Evolutionary conservation across 768 basidiomycete species (phyloP).

Genomic region (Exidia glandulosa): DNA sequence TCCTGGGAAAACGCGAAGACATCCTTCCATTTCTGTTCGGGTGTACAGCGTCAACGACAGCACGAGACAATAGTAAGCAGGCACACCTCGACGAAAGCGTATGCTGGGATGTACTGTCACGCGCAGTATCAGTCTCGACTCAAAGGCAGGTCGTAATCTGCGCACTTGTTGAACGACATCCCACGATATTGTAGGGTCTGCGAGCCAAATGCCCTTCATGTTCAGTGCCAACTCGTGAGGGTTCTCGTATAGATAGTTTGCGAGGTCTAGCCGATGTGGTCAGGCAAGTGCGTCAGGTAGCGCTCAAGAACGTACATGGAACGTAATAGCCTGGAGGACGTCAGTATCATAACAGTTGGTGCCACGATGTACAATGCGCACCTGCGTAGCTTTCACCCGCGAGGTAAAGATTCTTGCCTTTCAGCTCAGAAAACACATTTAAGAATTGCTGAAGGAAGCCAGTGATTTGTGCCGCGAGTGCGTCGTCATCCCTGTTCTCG

Average conservation of each 20-base stretch:
- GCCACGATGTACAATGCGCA: neutral
- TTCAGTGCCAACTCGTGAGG: conserved; percentile 10
- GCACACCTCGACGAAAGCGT: conserved; percentile 10
- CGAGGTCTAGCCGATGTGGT: conserved; percentile 10
- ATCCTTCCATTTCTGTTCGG: conserved; percentile 32
- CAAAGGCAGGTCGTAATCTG: too few relatives aligned
- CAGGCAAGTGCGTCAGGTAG: conserved; percentile 2
- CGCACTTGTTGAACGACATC: conserved; percentile 10
- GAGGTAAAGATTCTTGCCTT: conserved; percentile 12
- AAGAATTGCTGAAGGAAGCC: conserved; percentile 12
- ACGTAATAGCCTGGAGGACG: conserved; percentile 13
- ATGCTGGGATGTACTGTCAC: conserved; percentile 13
- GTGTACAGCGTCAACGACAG: conserved; percentile 13
- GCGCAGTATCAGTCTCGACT: too few relatives aligned
- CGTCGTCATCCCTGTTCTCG: conserved; percentile 6
- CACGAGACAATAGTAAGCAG: neutral
- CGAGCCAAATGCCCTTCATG: conserved; percentile 13
- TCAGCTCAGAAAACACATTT: conserved; percentile 10
- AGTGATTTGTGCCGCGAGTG: conserved; percentile 11
- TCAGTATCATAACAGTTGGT: neutral
- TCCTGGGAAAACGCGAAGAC: conserved; percentile 49
- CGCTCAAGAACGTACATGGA: conserved; percentile 1
- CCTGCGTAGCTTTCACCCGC: conserved; percentile 9
- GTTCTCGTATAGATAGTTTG: conserved; percentile 15
- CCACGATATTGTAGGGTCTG: conserved; percentile 12